Evolutionary conservation across 805 yeast species (phyloP), one percentile per base, ranked within the genome.

Genomic region (Pichia thaimueangensis): DNA sequence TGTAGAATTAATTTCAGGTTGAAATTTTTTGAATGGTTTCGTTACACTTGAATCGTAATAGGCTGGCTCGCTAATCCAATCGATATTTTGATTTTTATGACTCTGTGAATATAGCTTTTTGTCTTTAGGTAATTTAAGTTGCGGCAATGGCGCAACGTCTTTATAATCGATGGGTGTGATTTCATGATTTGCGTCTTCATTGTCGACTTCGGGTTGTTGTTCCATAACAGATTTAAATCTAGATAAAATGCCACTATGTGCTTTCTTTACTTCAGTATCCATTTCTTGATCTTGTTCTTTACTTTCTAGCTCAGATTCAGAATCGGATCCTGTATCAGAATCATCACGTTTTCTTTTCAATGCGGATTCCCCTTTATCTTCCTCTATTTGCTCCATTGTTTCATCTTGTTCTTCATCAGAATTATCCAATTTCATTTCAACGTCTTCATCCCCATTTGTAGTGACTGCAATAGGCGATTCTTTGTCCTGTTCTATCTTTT

Each of bases 101-200:
- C 57, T 54, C 15, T 55, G 50, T 3, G 70, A 57, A 7, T 62
- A 47, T 17, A 78, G 58, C 39, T 57, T 59, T 34, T 59, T 58
- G 51, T 79, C 83, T 43, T 66, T 64, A 4, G 86, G 86, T 22
- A 80, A 63, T 27, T 67, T 78, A 0, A 95, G 95, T 59, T 87
- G 96, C 1, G 97, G 97, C 32, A 91, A 64, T 16, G 96, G 94
- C 6, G 73, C 80, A 31, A 91, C 59, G 35, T 64, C 70, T 53
- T 64, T 71, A 17, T 49, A 45, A 22, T 61, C 67, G 2, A 47
- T 47, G 4, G 53, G 57, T 3, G 50, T 57, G 12, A 45, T 54
- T 5, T 48, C 52, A 13, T 47, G 52, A 29, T 42, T 48, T 9
- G 37, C 50, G 4, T 45, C 45, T 0, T 49, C 50, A 6, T 45